phyloP scores from a whole-genome alignment of 2,329 filamentous ascomycete genomes.

The Pseudovirgaria hyperparasitica region DNA sequence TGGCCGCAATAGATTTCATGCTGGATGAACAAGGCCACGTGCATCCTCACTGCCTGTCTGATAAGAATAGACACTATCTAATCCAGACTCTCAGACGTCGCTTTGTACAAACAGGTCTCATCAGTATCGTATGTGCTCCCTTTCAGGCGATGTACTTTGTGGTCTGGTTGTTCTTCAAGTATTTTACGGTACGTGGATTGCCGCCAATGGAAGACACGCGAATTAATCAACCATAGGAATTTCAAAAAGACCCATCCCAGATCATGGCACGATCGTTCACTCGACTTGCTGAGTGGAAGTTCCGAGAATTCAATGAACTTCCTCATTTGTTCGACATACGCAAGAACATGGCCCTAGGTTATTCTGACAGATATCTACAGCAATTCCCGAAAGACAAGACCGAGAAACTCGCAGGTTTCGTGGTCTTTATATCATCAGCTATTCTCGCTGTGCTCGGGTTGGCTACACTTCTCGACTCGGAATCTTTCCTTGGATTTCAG shows the following conservation, averaged over 20 bases:
- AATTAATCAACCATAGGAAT: conserved; percentile 48
- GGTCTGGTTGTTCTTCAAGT: conserved; percentile 84
- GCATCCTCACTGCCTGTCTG: conserved; percentile 71
- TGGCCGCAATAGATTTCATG: conserved; percentile 84
- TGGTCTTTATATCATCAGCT: conserved; percentile 79
- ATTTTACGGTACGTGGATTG: conserved; percentile 60
- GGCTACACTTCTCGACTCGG: conserved; percentile 76
- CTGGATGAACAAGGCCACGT: conserved; percentile 81
- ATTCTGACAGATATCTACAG: conserved; percentile 81
- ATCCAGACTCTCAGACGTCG: conserved; percentile 66
- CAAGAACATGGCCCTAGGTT: conserved; percentile 88
- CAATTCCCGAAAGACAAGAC: conserved; percentile 95
- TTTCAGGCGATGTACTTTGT: conserved; percentile 79
- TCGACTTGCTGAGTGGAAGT: conserved; percentile 92
- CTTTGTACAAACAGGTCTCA: conserved; percentile 69
- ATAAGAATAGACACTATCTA: conserved; percentile 64
- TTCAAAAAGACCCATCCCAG: conserved; percentile 82
- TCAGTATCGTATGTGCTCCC: conserved; percentile 78
- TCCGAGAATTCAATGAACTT: conserved; percentile 94
- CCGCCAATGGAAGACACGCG: not conserved
- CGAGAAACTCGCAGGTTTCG: conserved; percentile 68
- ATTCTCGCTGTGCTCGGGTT: conserved; percentile 75
- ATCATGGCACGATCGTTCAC: conserved; percentile 86
- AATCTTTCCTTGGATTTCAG: conserved; percentile 84
- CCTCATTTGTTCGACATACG: conserved; percentile 83